Base-by-base conservation (phyloP, 106 monocot genomes). In the Posidonia australis region DNA sequence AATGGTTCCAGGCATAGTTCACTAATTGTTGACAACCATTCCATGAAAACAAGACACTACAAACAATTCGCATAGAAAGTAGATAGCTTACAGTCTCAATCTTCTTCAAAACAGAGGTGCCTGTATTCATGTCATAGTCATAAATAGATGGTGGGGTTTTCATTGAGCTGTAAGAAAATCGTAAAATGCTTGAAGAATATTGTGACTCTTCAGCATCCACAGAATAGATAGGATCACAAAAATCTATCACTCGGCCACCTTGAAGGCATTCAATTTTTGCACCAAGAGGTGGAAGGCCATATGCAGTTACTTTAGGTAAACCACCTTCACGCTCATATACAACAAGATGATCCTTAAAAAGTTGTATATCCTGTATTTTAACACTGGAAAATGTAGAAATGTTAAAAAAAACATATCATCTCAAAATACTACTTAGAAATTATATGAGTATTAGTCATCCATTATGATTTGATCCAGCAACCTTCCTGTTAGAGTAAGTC, bases 141-240 rank as follows among this genome's bases (percentile, higher is more conserved):
- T 79, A 88, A 16, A 84, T 62, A 43, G 81, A 84, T 59, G 48
- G 56, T 19, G 88, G 88, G 49, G 81, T 84, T 54, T 63, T 81
- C 84, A 88, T 57, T 18, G 88, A 88, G 49, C 88, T 88, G 68
- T 88, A 88, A 64, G 63, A 70, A 68, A 77, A 88, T 23, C 84
- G 78, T 43, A 88, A 54, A 71, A 88, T 74, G 60, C 57, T 67
- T 60, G 88, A 81, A 56, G 69, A 67, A 67, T 70, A 88, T 51
- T 79, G 46, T 54, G 84, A 84, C 60, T 78, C 64, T 60, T 64
- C 65, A 58, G 64, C 71, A 14, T 84, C 78, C 52, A 67, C 76
- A 0, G 75, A 78, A 42, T 88, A 88, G 31, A 79, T 67, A 22
- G 80, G 84, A 74, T 88, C 88, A n/a, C 77, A 44, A 62, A 88